phyloP scores from a whole-genome alignment of 2,329 filamentous ascomycete species.

The Exophiala oligosperma region DNA sequence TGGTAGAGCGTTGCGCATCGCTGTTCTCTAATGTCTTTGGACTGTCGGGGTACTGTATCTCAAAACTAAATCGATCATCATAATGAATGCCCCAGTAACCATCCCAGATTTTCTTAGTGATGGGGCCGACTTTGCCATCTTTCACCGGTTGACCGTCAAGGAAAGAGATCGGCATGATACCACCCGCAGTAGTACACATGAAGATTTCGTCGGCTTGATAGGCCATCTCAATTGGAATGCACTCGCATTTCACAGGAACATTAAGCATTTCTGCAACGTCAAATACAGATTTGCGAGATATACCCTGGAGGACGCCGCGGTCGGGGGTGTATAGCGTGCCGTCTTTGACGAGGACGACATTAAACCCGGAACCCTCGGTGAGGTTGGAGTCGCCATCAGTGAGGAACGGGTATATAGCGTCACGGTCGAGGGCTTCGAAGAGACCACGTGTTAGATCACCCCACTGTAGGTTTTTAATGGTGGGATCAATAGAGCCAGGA shows the following conservation, averaged over 20 bases:
- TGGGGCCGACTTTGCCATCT: conserved; percentile 45
- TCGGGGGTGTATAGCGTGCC: conserved; percentile 48
- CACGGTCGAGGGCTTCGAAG: conserved; percentile 50
- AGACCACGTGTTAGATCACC: conserved; percentile 49
- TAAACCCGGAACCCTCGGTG: conserved; percentile 54
- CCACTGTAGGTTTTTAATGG: conserved; percentile 55
- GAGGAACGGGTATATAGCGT: conserved; percentile 50
- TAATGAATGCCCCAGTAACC: conserved; percentile 53
- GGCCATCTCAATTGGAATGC: conserved; percentile 43
- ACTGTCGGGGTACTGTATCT: no score
- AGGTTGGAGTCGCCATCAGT: conserved; percentile 52
- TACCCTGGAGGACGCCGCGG: conserved; percentile 49
- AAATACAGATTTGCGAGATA: conserved; percentile 52
- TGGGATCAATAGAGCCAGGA: conserved; percentile 51
- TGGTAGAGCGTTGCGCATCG: no score
- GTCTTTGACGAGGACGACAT: conserved; percentile 49
- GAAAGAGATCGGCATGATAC: conserved; percentile 54
- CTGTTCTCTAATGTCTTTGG: no score
- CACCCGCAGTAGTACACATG: conserved; percentile 56
- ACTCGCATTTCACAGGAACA: no score
- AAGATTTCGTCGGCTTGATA: conserved; percentile 52
- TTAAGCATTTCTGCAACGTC: no score
- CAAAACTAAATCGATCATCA: conserved; percentile 39
- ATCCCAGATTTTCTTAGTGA: conserved; percentile 54
- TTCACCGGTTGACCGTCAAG: conserved; percentile 47